A percentile compares a stretch with the other conserved stretches of the same genome.
These are phyloP conservation scores for Plasmodium cynomolgi DNA, from an alignment of 169 alveolate genomes.

Conservation along the genomic window DNA sequence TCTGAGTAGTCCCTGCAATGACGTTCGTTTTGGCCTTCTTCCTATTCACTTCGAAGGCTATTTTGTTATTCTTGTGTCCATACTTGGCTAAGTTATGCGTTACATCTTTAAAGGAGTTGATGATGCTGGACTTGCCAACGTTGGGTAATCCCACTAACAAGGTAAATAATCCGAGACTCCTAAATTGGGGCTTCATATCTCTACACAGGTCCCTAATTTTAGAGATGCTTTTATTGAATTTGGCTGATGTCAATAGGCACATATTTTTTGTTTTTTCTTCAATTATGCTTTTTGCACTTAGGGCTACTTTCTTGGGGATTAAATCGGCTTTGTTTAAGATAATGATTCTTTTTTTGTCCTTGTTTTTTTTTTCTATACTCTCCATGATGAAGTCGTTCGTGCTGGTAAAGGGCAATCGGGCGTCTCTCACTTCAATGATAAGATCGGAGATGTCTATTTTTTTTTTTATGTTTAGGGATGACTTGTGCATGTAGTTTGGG, in stretches of 20 bases:
- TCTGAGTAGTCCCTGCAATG: constrained; percentile 68
- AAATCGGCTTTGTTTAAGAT: constrained; percentile 79
- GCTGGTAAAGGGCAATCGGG: constrained; percentile 80
- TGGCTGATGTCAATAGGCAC: constrained; percentile 66
- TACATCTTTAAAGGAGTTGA: constrained; percentile 85
- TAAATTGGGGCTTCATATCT: constrained; percentile 73
- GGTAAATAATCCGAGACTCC: constrained; percentile 54
- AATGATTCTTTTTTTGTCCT: constrained; percentile 56
- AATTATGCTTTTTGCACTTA: constrained; percentile 49
- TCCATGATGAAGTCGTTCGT: constrained; percentile 71
- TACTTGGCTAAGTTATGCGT: constrained; percentile 58
- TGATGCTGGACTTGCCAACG: constrained; percentile 98
- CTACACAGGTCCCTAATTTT: constrained; percentile 69
- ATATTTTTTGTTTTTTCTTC: constrained; percentile 58
- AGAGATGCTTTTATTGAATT: constrained; percentile 50
- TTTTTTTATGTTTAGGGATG: constrained; percentile 61
- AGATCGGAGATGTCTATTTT: constrained; percentile 62
- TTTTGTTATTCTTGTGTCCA: constrained; percentile 56
- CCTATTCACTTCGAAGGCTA: constrained; percentile 65
- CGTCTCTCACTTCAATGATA: constrained; percentile 78
- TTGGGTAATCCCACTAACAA: constrained; percentile 97
- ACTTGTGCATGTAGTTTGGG: constrained; percentile 73
- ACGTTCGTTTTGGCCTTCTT: constrained; percentile 53
- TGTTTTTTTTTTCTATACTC: neutral
- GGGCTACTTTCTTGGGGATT: constrained; percentile 50